These are phyloP conservation scores for Gymnopus androsaceus DNA, from an alignment of 1,284 basidiomycete genomes.

Conservation along the genomic window DNA sequence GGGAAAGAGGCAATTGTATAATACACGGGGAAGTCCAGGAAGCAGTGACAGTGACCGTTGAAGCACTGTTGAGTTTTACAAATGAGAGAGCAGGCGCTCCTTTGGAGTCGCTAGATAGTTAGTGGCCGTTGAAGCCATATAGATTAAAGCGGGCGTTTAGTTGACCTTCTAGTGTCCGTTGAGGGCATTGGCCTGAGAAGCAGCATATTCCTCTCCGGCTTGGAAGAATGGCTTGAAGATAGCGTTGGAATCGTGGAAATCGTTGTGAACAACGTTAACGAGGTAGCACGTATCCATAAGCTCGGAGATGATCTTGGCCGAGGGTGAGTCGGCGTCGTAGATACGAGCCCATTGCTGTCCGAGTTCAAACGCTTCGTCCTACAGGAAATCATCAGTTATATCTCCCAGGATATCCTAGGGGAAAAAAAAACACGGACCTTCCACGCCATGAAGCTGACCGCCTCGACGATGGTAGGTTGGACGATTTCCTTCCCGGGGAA, in stretches of 20 bases:
- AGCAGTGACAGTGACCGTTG: slow-evolving; percentile 10
- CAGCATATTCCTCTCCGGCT: slow-evolving; percentile 63
- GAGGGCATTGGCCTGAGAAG: slow-evolving; percentile 36
- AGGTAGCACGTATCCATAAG: slow-evolving; percentile 86
- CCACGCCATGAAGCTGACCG: slow-evolving; percentile 96
- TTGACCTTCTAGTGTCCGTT: slow-evolving; percentile 30
- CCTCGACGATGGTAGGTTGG: slow-evolving; percentile 98
- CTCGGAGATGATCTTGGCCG: slow-evolving; percentile 75
- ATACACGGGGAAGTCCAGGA: slow-evolving; percentile 6
- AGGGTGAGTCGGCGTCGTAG: slow-evolving; percentile 79
- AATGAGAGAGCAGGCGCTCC: not conserved
- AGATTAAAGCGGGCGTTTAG: slow-evolving; percentile 6
- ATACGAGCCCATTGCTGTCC: slow-evolving; percentile 92
- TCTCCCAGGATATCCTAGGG: not conserved
- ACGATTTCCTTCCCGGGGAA: slow-evolving; percentile 98
- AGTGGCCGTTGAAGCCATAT: slow-evolving; percentile 5
- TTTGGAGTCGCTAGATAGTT: not conserved
- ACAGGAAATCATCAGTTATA: slow-evolving; percentile 6
- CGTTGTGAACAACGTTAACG: slow-evolving; percentile 97
- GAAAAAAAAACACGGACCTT: slow-evolving; percentile 74
- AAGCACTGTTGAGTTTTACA: slow-evolving; percentile 13
- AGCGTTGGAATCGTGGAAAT: slow-evolving; percentile 82
- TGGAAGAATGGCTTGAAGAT: slow-evolving; percentile 89
- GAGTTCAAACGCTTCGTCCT: slow-evolving; percentile 97
- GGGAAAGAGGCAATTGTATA: slow-evolving; percentile 11